phyloP scores from a whole-genome alignment of 1,284 basidiomycete species.

The Sanghuangporus sanghuang region DNA sequence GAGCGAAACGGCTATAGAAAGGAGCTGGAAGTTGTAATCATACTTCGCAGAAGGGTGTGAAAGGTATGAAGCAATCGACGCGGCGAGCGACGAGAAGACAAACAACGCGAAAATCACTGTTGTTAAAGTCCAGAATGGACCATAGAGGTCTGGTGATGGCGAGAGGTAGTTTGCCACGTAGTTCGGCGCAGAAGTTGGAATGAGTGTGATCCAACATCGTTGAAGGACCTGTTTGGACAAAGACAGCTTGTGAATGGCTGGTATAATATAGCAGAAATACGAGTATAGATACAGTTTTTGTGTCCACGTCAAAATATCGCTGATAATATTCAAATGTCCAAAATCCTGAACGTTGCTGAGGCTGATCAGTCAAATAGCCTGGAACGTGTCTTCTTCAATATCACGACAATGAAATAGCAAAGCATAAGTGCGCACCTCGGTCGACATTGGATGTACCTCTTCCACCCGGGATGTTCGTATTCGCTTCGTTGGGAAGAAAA shows the following conservation, averaged over 20 bases:
- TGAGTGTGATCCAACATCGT: conserved; percentile 68
- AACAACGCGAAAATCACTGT: conserved; percentile 89
- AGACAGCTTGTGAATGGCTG: not conserved
- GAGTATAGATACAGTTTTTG: conserved; percentile 47
- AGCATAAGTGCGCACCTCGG: conserved; percentile 35
- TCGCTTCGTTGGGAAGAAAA: not conserved
- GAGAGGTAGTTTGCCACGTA: conserved; percentile 61
- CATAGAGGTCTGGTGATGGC: conserved; percentile 71
- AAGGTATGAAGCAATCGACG: conserved; percentile 79
- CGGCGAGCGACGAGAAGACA: conserved; percentile 84
- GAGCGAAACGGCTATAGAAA: conserved; percentile 76
- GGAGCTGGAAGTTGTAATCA: conserved; percentile 79
- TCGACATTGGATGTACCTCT: conserved; percentile 43
- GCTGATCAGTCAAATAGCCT: conserved; percentile 52
- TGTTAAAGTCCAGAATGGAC: conserved; percentile 94
- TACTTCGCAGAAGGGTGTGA: conserved; percentile 52
- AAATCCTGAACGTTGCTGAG: conserved; percentile 43
- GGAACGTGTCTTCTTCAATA: not conserved
- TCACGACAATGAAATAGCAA: not conserved
- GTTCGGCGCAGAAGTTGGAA: conserved; percentile 47
- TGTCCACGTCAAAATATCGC: conserved; percentile 77
- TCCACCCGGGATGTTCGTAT: conserved; percentile 22
- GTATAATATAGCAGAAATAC: not conserved
- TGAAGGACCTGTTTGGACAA: conserved; percentile 45
- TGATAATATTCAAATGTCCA: conserved; percentile 80